Conservation (phyloP, 257 asterid genomes). For the Solanum chaucha region DNA sequence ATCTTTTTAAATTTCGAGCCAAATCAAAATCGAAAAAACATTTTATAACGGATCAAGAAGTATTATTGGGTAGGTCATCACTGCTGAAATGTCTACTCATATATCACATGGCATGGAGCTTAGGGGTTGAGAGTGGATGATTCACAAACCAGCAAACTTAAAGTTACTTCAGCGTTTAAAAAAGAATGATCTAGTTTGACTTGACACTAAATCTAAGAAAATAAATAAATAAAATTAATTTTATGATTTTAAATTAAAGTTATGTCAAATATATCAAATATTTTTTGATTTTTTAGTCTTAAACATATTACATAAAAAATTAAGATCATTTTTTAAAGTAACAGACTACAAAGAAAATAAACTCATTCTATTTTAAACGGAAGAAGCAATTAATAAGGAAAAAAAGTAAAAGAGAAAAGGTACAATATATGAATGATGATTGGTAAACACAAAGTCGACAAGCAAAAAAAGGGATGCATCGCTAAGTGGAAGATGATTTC, state of each 20-base stretch:
- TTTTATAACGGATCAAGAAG: not conserved
- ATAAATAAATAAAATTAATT: too few species aligned
- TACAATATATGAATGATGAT: not conserved
- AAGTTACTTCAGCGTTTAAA: too few species aligned
- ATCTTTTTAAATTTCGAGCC: not conserved
- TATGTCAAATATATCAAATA: too few species aligned
- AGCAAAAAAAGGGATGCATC: not conserved
- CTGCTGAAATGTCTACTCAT: conserved; percentile 19
- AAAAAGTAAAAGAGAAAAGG: not conserved
- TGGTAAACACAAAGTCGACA: not conserved
- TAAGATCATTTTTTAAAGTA: too few species aligned
- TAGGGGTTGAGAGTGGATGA: not conserved
- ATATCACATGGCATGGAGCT: conserved; percentile 13
- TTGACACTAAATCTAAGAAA: too few species aligned
- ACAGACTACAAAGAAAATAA: too few species aligned
- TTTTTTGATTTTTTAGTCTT: rapidly evolving
- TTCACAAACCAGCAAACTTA: not conserved
- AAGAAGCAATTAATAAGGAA: too few species aligned
- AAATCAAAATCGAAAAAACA: not conserved
- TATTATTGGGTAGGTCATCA: conserved; percentile 10
- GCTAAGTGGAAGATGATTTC: not conserved
- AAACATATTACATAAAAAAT: rapidly evolving
- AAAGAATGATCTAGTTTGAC: too few species aligned
- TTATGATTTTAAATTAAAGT: too few species aligned
- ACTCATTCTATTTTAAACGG: too few species aligned